Base-by-base conservation (phyloP, 805 yeast species). In the Candida jianshihensis region DNA sequence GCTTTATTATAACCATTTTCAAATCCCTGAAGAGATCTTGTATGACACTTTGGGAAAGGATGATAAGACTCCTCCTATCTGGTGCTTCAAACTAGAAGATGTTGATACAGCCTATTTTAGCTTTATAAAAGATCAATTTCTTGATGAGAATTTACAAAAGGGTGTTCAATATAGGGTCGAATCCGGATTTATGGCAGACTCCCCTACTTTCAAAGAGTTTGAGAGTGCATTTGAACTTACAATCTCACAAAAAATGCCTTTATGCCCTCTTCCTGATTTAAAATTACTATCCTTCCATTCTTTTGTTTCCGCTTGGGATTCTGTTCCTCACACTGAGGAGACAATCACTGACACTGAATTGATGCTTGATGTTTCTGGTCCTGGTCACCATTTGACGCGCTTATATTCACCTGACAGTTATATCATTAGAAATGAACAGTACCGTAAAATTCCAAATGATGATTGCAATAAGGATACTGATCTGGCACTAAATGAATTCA, bases 81-180 rank as follows among this genome's bases (percentile, higher is more conserved):
- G 40, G 34, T 4, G 17, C 1, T 9, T 13, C n/a, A 9, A 6
- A 18, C 1, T 16, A 5, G 22, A 22, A 1, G 27, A 19, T 3
- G 13, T 30, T 7, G 38, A 38, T 17, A n/a, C 7, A 4, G 2
- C 11, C 2, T 25, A 30, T 18, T 18, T 31, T 14, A 8, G 5
- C 3, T 17, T 32, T 9, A 17, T 31, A 9, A 44, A 49, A 14
- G 12, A 2, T 1, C 26, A 31, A n/a, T 15, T 22, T 10, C 8
- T 43, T 7, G 40, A 40, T 9, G 53, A 50, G 19, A 30, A 34
- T 1, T 31, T 48, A 5, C 40, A 37, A 4, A 42, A 40, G 20
- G 53, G 53, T 3, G 26, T 39, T 2, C 46, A 45, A n/a, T 48
- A 26, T 26, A 31, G 41, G 5, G 11, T 50, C 9, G 37, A 40